Percentiles rank a stretch among this genome's conserved stretches.
phyloP scores from a whole-genome alignment of 2,329 filamentous ascomycete species.

The Fusarium sarcochroum region DNA sequence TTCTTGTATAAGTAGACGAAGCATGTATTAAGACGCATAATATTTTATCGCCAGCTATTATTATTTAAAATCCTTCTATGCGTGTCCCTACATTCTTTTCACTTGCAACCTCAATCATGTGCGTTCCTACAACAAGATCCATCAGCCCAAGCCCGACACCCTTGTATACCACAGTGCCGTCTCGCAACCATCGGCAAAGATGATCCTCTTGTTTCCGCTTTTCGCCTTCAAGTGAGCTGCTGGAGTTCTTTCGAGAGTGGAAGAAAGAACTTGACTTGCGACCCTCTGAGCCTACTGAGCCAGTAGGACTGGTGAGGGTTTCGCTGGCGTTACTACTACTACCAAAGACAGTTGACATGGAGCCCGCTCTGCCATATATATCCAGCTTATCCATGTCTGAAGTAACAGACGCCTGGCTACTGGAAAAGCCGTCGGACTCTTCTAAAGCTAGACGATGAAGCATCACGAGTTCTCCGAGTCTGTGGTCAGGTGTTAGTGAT shows the following conservation, averaged over 20 bases:
- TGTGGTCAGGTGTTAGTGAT: slow-evolving; percentile 47
- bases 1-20: slow-evolving; percentile 48
- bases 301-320: slow-evolving; percentile 51
- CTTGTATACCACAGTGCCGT: slow-evolving; percentile 78
- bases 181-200: slow-evolving; percentile 68
- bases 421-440: slow-evolving; percentile 55
- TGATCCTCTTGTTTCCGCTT: slow-evolving; percentile 64
- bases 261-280: slow-evolving; percentile 53
- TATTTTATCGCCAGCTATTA: slow-evolving; percentile 18
- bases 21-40: slow-evolving; percentile 32
- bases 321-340: slow-evolving; percentile 41
- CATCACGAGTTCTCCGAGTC: slow-evolving; percentile 83
- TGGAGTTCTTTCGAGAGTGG: slow-evolving; percentile 51
- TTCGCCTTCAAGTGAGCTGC: slow-evolving; percentile 49
- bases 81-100: slow-evolving; percentile 68
- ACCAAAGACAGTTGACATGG: slow-evolving; percentile 59
- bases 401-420: slow-evolving; percentile 49
- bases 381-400: slow-evolving; percentile 56
- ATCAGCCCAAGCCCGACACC: slow-evolving; percentile 76
- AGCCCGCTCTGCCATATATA: slow-evolving; percentile 51
- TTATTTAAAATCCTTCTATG: slow-evolving; percentile 65
- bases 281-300: slow-evolving; percentile 49
- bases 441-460: slow-evolving; percentile 63
- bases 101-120: slow-evolving; percentile 69
- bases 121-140: slow-evolving; percentile 74